phyloP scores from a whole-genome alignment of 768 basidiomycete species.

The Boletus subcaerulescens region DNA sequence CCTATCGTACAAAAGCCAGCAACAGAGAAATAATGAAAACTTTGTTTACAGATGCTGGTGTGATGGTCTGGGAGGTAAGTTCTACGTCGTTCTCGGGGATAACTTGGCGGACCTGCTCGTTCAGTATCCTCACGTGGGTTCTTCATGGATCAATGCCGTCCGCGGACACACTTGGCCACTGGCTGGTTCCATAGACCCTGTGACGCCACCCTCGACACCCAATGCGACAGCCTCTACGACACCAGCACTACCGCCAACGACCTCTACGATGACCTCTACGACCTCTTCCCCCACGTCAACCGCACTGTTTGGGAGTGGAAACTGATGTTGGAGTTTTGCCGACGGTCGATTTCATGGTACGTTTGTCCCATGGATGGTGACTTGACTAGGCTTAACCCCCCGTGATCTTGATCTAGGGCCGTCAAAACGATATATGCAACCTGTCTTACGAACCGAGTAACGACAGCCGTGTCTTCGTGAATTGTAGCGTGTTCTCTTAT shows the following conservation, averaged over 20 bases:
- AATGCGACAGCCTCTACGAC: background rate
- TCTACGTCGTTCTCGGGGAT: background rate
- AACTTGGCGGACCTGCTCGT: background rate
- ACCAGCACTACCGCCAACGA: background rate
- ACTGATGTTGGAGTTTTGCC: too few species aligned
- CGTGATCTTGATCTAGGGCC: too few species aligned
- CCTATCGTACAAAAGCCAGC: background rate
- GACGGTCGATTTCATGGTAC: too few species aligned
- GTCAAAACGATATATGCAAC: too few species aligned
- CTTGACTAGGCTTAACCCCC: too few species aligned
- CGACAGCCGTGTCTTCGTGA: too few species aligned
- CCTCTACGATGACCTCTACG: background rate
- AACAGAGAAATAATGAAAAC: background rate
- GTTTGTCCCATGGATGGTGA: too few species aligned
- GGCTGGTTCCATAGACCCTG: background rate
- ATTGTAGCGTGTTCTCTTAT: too few species aligned
- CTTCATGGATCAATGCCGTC: conserved; percentile 38
- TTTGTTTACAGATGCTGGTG: background rate
- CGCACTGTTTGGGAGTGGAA: too few species aligned
- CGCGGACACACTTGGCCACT: conserved; percentile 34
- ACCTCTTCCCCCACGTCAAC: too few species aligned
- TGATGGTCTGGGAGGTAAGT: background rate
- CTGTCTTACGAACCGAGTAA: too few species aligned
- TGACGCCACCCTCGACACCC: background rate
- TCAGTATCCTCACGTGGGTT: conserved; percentile 26